Base-by-base conservation (phyloP, 2,329 filamentous ascomycete species). In the Fusarium ramigenum region DNA sequence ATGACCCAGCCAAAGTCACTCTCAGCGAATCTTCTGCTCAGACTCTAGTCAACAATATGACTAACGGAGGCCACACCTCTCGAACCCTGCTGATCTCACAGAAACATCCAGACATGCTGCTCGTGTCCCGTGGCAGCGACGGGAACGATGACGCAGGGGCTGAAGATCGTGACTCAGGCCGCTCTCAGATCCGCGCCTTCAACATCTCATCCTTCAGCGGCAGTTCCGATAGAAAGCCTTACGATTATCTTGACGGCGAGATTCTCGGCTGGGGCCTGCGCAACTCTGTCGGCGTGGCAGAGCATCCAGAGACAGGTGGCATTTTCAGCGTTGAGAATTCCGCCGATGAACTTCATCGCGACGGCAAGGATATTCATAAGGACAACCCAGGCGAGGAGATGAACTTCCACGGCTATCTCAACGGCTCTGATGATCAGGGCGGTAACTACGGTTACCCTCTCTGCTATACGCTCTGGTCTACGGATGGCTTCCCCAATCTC, bases 341-440 rank as follows among this genome's bases (percentile, higher is more conserved):
- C 4, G 90, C 90, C 7, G 92, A 94, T 79, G 81, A 92, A 34
- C 84, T 93, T 19, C 82, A 82, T 21, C 86, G 92, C 28, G 81
- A 86, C 53, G 88, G 87, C 12, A 74, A 85, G 14, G 90, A 92
- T 66, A 87, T 93, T 42, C 90, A 93, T 73, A 80, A 88, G 66
- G 85, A 92, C 75, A 94, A 94, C 76, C 92, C 92, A 0, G 92
- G 87, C 19, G 93, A 94, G 78, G 91, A 94, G 80, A 82, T 95
- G 79, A 94, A 94, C 80, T 93, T 89, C 79, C 89, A 92, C 68
- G 92, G 92, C 7, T 87, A 86, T 64, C 83, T 93, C 37, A 80
- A 80, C 65, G 76, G 80, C 16, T 75, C 80, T 9, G 72, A 74
- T 2, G 78, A 79, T 23, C 80, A 83, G 63, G 84, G 84, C 16